Evolutionary conservation across 2,329 filamentous ascomycete species (phyloP), one percentile per base, ranked within the genome.

Genomic region (Aspergillus udagawae): DNA sequence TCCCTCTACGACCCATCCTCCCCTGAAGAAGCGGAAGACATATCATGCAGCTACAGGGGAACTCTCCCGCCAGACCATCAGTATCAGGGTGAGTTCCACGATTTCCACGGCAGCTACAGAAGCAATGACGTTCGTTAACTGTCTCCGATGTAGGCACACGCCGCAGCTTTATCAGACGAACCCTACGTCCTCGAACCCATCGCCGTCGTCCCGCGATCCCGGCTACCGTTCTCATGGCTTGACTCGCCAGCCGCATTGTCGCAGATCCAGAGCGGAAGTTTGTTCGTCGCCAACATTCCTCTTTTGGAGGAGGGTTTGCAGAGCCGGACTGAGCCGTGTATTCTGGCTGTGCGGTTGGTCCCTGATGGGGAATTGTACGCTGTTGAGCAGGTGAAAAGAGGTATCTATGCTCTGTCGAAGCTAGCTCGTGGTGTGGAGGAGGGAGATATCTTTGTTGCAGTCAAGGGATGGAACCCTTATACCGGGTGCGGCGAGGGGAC

Each of bases 141-240:
- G 9, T 2, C 20, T 27, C 44, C 44, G 44, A 23, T 47, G 20
- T 23, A 77, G 75, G 69, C 74, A 54, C 71, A 71, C 51, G 64
- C 67, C 21, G 66, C 69, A 27, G 73, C 75, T 32, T 60, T 70
- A 57, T 70, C 70, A 21, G 69, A 74, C 41, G 68, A 71, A 38
- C 67, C 69, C 2, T 67, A 73, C 42, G 66, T 67, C 20, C 64
- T 78, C 14, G 63, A 69, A 25, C 73, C 75, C 4, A 70, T 77
- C 49, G 63, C 68, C 5, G 56, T 70, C 5, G 57, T 78, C 6
- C 69, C 73, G 21, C 74, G 75, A 47, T 71, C 70, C 4, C 64
- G 63, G 25, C 50, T 78, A 9, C 74, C 74, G 3, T 61, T 77
- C 5, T 70, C 70, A 54, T 78, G 74, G 75, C 65, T 78, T 14